Percentiles rank a stretch among this genome's conserved stretches.
These are phyloP conservation scores for Betula pendula DNA, from an alignment of 306 rosid species.

Conservation along the genomic window DNA sequence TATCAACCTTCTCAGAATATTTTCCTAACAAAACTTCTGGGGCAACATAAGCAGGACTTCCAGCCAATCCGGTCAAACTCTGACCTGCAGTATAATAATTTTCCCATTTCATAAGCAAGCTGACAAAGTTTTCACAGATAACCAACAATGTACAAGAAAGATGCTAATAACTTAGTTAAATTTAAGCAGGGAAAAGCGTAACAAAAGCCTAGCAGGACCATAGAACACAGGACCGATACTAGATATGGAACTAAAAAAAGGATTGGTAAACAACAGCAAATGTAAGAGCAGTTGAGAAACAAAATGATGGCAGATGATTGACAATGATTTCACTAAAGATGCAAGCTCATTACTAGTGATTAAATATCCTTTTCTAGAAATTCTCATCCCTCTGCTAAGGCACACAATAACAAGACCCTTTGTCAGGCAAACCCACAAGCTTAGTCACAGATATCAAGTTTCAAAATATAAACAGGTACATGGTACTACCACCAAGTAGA, in stretches of 20 bases:
- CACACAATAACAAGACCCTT: neutral
- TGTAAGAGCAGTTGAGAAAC: neutral
- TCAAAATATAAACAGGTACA: neutral
- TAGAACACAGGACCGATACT: neutral
- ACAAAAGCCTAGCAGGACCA: neutral
- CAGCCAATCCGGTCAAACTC: constrained; percentile 88
- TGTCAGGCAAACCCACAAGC: neutral
- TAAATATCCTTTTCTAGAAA: neutral
- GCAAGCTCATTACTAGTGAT: neutral
- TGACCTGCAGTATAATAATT: constrained; percentile 62
- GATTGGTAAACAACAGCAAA: neutral
- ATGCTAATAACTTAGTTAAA: neutral
- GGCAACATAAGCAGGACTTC: constrained; percentile 99
- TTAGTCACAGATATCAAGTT: neutral
- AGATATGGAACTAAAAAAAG: neutral
- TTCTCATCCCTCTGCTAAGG: neutral
- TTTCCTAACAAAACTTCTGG: constrained; percentile 85
- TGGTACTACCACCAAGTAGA: neutral
- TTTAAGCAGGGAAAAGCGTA: neutral
- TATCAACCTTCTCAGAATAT: constrained; percentile 89
- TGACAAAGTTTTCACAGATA: constrained; percentile 28
- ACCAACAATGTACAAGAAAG: constrained; percentile 1
- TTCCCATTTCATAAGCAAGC: constrained; percentile 18
- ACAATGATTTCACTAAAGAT: neutral
- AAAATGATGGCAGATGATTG: neutral